Base-by-base conservation (phyloP, 2,329 filamentous ascomycete species). In the Trichoderma atrobrunneum region DNA sequence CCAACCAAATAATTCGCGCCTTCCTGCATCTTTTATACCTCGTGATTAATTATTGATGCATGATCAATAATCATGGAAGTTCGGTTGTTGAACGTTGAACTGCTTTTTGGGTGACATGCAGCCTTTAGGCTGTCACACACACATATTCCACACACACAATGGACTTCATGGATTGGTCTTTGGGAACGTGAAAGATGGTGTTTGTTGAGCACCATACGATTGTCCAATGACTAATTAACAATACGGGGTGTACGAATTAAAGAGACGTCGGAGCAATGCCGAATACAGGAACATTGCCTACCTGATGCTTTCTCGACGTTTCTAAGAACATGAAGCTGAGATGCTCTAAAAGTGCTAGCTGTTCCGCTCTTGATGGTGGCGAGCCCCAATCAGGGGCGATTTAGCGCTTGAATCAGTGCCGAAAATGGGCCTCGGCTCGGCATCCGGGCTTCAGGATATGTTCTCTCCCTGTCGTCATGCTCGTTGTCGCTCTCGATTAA, bases 381-480 rank as follows among this genome's bases (percentile, higher is more conserved):
- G n/a, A 64, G 61, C 28, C 26, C 61, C 28, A 14, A 64, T 48
- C 36, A 64, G 61, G 61, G 61, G 61, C 24, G 28, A 7, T 16
- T 51, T 24, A 28, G 48, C 48, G 32, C 51, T 12, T 63, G 21
- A 39, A 36, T 54, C 11, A 54, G 62, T 67, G 51, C 64, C 64
- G 64, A 67, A 43, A 11, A 43, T 43, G 64, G 64, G 64, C 64
- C 64, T 67, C 64, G 64, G 51, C 34, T 59, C 64, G 61, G 61
- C 61, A 64, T 18, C 64, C 48, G 48, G 12, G n/a, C 34, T 60
- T 63, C 24, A 18, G 34, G 34, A 36, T 34, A 39, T 21, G 2
- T 51, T 32, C 28, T 51, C n/a, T 51, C 8, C 26, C 21, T 30
- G 6, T 18, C 26, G 39, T 14, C 24, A n/a, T 28, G 24, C 12